A percentile compares a stretch with the other conserved stretches of the same genome.
Evolutionary conservation across 768 basidiomycete genomes (phyloP).

Genomic region (Ephemerocybe angulata): DNA sequence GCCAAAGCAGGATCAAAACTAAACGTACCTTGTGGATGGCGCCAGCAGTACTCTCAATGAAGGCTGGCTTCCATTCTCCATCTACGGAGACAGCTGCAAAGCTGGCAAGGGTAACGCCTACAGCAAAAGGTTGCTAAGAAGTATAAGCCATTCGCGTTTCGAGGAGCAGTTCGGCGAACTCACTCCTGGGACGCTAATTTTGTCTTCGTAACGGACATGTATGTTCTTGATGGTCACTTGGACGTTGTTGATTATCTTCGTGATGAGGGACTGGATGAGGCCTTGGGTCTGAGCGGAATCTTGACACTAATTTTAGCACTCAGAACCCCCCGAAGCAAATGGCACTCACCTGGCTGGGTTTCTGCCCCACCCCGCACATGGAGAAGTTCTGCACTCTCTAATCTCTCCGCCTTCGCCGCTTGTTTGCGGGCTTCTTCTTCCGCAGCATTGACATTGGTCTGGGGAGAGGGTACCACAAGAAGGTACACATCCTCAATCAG

Average conservation of each 20-base stretch:
- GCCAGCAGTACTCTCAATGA: constrained; percentile 85
- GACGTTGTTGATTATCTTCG: constrained; percentile 92
- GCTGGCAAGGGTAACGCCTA: constrained; percentile 80
- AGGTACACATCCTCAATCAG: constrained; percentile 93
- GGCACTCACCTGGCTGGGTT: constrained; percentile 39
- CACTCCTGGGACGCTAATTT: constrained; percentile 88
- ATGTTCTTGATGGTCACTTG: constrained; percentile 96
- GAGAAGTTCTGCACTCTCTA: constrained; percentile 83
- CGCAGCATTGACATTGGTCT: constrained; percentile 64
- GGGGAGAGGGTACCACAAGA: constrained; percentile 79
- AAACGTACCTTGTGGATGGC: constrained; percentile 80
- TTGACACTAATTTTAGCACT: constrained; percentile 11
- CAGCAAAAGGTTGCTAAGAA: constrained; percentile 86
- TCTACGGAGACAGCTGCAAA: constrained; percentile 91
- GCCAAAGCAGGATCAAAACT: not conserved
- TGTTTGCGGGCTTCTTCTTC: constrained; percentile 84
- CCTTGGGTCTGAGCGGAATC: constrained; percentile 78
- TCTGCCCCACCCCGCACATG: constrained; percentile 62
- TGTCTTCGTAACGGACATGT: constrained; percentile 95
- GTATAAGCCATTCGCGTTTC: constrained; percentile 3
- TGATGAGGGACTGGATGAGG: constrained; percentile 74
- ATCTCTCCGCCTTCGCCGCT: constrained; percentile 82
- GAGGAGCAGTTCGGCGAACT: constrained; percentile 24
- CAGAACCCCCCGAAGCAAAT: constrained; percentile 1
- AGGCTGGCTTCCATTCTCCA: constrained; percentile 81